Percentiles rank a stretch among this genome's conserved stretches.
These are phyloP conservation scores for Kodamaea leandrae DNA, from an alignment of 805 yeast genomes.

Conservation along the genomic window DNA sequence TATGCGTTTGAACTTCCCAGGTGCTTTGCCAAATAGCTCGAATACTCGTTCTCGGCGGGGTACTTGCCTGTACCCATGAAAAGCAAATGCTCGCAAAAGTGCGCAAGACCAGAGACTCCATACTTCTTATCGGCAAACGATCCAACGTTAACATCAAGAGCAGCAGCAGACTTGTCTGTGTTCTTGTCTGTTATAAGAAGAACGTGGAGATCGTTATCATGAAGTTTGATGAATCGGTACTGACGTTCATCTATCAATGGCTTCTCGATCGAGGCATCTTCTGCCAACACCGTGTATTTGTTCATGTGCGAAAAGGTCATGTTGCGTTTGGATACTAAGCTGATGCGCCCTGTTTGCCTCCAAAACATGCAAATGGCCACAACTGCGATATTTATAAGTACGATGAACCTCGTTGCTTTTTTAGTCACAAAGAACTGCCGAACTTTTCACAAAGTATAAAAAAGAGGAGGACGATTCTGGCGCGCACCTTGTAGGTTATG, in stretches of 20 bases:
- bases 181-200: slow-evolving; percentile 65
- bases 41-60: slow-evolving; percentile 72
- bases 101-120: slow-evolving; percentile 70
- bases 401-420: neutral
- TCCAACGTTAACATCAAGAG: slow-evolving; percentile 77
- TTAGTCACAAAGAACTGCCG: neutral
- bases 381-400: neutral
- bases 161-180: slow-evolving; percentile 75
- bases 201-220: slow-evolving; percentile 55
- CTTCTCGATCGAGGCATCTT: slow-evolving; percentile 33
- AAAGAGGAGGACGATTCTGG: no score
- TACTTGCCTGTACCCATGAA: slow-evolving; percentile 79
- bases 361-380: neutral
- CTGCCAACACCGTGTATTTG: slow-evolving; percentile 24
- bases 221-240: slow-evolving; percentile 62
- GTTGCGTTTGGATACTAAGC: neutral
- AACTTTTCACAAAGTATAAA: neutral
- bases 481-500: no score
- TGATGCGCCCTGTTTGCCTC: neutral
- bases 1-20: slow-evolving; percentile 91
- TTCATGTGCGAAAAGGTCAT: neutral
- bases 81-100: slow-evolving; percentile 62
- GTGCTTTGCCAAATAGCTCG: slow-evolving; percentile 73
- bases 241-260: slow-evolving; percentile 69
- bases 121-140: slow-evolving; percentile 64